Conservation (phyloP, 495 filamentous ascomycete genomes). For the Annulohypoxylon moriforme region DNA sequence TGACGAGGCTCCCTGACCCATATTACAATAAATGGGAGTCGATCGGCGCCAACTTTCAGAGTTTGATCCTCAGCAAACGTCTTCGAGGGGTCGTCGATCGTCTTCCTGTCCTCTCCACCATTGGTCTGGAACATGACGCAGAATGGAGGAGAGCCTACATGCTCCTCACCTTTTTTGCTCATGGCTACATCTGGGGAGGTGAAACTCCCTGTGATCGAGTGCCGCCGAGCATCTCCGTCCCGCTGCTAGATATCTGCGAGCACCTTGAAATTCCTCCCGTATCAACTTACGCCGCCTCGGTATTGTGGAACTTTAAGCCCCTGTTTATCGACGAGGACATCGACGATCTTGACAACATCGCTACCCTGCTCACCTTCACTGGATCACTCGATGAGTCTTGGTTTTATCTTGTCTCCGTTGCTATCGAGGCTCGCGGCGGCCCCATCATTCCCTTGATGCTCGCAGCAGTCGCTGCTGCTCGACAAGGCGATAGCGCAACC, state of each 20-base stretch:
- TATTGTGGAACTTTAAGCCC: conserved; percentile 95
- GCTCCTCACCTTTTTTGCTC: conserved; percentile 86
- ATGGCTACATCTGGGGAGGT: conserved; percentile 96
- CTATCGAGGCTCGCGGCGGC: conserved; percentile 92
- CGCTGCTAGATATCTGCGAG: conserved; percentile 79
- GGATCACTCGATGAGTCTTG: conserved; percentile 96
- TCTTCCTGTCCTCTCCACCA: conserved; percentile 84
- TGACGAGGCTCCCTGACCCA: conserved; percentile 80
- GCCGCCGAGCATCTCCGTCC: conserved; percentile 84
- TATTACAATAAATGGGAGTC: conserved; percentile 97
- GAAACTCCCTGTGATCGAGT: conserved; percentile 83
- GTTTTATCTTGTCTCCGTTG: conserved; percentile 96
- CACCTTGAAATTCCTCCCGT: conserved; percentile 91
- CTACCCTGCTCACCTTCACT: conserved; percentile 90
- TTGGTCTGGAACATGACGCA: conserved; percentile 78
- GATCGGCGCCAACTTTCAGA: conserved; percentile 84
- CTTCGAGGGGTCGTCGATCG: conserved; percentile 79
- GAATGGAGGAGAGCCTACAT: conserved; percentile 95
- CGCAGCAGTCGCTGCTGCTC: conserved; percentile 83
- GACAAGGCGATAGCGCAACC: conserved; percentile 71
- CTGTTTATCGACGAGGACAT: conserved; percentile 83
- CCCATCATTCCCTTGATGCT: conserved; percentile 92
- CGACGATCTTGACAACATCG: conserved; percentile 84
- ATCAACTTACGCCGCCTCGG: conserved; percentile 91
- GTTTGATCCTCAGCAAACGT: conserved; percentile 83